Evolutionary conservation across 371 early-diverging fungal species (phyloP).

Genomic region (Apophysomyces variabilis): DNA sequence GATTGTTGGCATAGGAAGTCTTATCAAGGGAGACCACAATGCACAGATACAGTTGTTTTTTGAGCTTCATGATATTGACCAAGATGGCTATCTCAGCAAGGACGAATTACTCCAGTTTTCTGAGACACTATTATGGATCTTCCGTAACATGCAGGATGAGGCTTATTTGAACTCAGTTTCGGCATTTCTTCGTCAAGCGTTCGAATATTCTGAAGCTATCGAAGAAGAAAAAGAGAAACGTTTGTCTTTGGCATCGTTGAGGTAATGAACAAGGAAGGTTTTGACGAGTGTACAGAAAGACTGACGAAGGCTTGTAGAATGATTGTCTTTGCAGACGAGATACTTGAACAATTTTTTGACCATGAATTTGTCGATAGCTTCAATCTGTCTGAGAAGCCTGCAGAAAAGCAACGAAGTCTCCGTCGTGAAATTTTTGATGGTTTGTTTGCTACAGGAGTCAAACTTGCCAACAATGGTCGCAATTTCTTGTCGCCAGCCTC

Average conservation of each 20-base stretch:
- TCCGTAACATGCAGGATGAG: slow-evolving; percentile 60
- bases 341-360: slow-evolving; percentile 72
- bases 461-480: slow-evolving; percentile 36
- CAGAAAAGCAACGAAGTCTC: slow-evolving; percentile 62
- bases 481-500: slow-evolving; percentile 15
- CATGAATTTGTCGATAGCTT: slow-evolving; percentile 68
- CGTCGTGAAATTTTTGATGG: slow-evolving; percentile 65
- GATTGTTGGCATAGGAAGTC: slow-evolving; percentile 77
- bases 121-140: slow-evolving; percentile 85
- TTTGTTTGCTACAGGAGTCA: slow-evolving; percentile 49
- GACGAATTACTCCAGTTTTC: slow-evolving; percentile 90
- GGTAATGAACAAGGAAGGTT: slow-evolving; percentile 27
- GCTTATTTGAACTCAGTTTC: slow-evolving; percentile 71
- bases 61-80: slow-evolving; percentile 79
- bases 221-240: slow-evolving; percentile 25
- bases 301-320: slow-evolving; percentile 44
- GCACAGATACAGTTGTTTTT: slow-evolving; percentile 85
- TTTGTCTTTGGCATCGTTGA: slow-evolving; percentile 45
- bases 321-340: slow-evolving; percentile 76
- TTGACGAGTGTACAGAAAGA: not conserved
- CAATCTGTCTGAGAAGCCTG: slow-evolving; percentile 61
- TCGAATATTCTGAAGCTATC: slow-evolving; percentile 64
- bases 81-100: slow-evolving; percentile 72
- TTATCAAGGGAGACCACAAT: slow-evolving; percentile 83
- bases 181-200: slow-evolving; percentile 70